These are phyloP conservation scores for Vanilla planifolia DNA, from an alignment of 106 monocot genomes.

Conservation along the genomic window DNA sequence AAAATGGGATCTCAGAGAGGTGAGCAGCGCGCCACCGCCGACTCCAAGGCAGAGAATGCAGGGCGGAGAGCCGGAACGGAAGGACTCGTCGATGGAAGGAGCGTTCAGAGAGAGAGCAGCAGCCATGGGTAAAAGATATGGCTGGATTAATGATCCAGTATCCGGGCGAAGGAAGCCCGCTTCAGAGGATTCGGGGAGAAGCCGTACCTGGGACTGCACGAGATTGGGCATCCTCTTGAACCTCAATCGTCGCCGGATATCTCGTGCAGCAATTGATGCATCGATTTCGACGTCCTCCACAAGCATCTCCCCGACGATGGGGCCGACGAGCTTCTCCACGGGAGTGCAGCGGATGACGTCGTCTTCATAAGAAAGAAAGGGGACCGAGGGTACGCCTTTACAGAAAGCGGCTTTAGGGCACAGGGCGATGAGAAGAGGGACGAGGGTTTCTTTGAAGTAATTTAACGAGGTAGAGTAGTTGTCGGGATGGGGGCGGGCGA, in stretches of 20 bases:
- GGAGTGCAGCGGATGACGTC: slow-evolving; percentile 29
- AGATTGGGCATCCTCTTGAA: slow-evolving; percentile 85
- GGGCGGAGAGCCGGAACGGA: slow-evolving; percentile 13
- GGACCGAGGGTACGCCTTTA: slow-evolving; percentile 29
- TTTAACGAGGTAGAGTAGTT: slow-evolving; percentile 1
- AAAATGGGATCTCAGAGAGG: slow-evolving; percentile 32
- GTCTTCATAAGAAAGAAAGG: slow-evolving; percentile 75
- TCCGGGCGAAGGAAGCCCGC: slow-evolving; percentile 9
- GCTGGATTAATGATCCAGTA: slow-evolving; percentile 48
- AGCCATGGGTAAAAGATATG: slow-evolving; percentile 75
- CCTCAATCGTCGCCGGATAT: slow-evolving; percentile 56
- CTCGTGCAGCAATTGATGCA: slow-evolving; percentile 4
- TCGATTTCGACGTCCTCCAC: slow-evolving; percentile 77
- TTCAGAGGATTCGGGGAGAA: slow-evolving; percentile 21
- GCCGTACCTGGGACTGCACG: slow-evolving; percentile 67
- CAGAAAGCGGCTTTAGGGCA: slow-evolving; percentile 40
- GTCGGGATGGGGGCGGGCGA: slow-evolving; percentile 5
- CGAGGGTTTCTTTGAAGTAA: slow-evolving; percentile 18
- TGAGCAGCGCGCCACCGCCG: slow-evolving; percentile 72
- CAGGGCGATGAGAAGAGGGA: slow-evolving; percentile 66
- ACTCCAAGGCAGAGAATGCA: slow-evolving; percentile 71
- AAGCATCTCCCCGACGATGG: slow-evolving; percentile 58
- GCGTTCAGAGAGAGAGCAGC: slow-evolving; percentile 41
- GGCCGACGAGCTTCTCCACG: slow-evolving; percentile 39
- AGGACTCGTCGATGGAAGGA: slow-evolving; percentile 13